Percentiles rank a stretch among this genome's conserved stretches.
Evolutionary conservation across 257 asterid genomes (phyloP).

Genomic region (Mitragyna speciosa): DNA sequence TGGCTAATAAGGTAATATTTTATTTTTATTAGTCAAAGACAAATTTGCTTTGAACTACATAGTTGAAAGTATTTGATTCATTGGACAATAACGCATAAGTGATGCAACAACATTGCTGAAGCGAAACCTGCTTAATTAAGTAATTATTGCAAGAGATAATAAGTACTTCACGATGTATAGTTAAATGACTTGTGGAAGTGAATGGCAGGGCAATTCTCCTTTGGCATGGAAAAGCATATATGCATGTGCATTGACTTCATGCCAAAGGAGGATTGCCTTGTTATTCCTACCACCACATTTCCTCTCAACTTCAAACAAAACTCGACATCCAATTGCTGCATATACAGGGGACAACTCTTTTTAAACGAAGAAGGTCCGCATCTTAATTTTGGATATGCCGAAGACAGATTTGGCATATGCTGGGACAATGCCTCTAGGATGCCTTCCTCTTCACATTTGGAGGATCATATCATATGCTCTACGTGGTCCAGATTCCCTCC

Average conservation of each 20-base stretch:
- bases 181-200: too few relatives aligned
- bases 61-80: too few relatives aligned
- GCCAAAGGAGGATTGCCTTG: constrained; percentile 47
- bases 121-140: too few relatives aligned
- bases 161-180: too few relatives aligned
- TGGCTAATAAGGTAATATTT: too few relatives aligned
- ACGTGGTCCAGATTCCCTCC: constrained; percentile 12
- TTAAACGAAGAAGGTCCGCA: constrained; percentile 10
- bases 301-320: not conserved
- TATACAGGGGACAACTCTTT: not conserved
- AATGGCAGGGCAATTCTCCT: constrained; percentile 87
- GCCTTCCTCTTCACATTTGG: not conserved
- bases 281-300: constrained; percentile 11
- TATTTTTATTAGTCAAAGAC: too few relatives aligned
- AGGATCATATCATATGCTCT: too few relatives aligned
- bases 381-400: constrained; percentile 23
- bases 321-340: constrained; percentile 2
- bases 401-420: constrained; percentile 15
- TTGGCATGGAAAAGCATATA: constrained; percentile 54
- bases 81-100: too few relatives aligned
- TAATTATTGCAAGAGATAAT: too few relatives aligned
- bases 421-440: constrained; percentile 1
- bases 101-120: too few relatives aligned
- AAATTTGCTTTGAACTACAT: too few relatives aligned
- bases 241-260: constrained; percentile 42